Base-by-base conservation (phyloP, 768 basidiomycete species). In the Phylloporus rhodoxanthus region DNA sequence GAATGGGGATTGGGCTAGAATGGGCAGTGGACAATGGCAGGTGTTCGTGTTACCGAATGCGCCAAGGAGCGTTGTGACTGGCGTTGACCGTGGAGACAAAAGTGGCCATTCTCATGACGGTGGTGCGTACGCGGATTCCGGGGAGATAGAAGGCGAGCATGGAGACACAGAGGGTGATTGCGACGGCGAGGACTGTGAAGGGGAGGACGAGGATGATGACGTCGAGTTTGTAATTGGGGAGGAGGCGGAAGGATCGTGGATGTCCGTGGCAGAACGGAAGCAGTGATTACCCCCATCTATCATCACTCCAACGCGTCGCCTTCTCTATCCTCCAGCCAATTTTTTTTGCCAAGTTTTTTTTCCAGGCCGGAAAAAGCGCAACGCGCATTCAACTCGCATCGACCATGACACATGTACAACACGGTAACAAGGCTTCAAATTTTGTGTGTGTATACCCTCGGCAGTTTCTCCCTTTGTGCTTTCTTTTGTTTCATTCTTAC, bases 141-240 rank as follows among this genome's bases (percentile, higher is more conserved):
- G 33, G 15, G 58, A 51, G 37, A 39, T 26, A 13, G 61, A 63
- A 0, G 61, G 48, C 20, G 60, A 61, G 15, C 51, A 54, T 21
- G 62, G 58, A 15, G 63, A 60, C 13, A 51, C 45, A 14, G 56
- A 60, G 20, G 51, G 53, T 15, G 67, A 69, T 14, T 68, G 50
- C 13, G 70, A 72, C 21, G 66, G 60, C 17, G 68, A 70, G 2
- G 70, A 57, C 25, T 65, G 56, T 17, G 70, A 75, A 2, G 68
- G 52, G 7, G 71, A 84, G 9, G 83, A 84, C 3, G 82, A 82
- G 2, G 84, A 85, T n/a, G 84, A 85, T 28, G 83, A 85, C 34
- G 76, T 86, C n/a, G 83, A 78, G n/a, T 82, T 86, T 55, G 84
- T 86, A 33, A 76, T 86, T 63, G 78, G 77, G 36, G 63, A 72